These are phyloP conservation scores for Nigrospora sphaerica DNA, from an alignment of 2,329 filamentous ascomycete species.

Conservation along the genomic window DNA sequence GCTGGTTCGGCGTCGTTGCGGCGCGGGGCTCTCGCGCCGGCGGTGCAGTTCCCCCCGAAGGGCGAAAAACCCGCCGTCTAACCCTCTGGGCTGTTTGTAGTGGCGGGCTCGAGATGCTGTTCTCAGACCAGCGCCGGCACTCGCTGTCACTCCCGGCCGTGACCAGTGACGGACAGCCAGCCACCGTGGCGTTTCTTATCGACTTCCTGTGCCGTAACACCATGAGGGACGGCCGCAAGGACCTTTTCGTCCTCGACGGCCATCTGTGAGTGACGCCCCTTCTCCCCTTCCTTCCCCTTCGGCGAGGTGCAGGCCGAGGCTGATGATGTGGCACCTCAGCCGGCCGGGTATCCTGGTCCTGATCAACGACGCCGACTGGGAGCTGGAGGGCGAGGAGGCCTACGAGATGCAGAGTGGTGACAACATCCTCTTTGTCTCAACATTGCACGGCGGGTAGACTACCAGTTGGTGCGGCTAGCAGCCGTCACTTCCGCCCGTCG, in stretches of 20 bases:
- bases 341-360: slow-evolving; percentile 92
- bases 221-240: slow-evolving; percentile 80
- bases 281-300: neutral
- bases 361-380: slow-evolving; percentile 98
- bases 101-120: slow-evolving; percentile 90
- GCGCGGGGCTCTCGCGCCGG: neutral
- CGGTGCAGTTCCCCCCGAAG: neutral
- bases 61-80: neutral
- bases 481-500: no score
- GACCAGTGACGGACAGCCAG: slow-evolving; percentile 50
- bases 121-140: slow-evolving; percentile 73
- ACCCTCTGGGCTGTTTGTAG: slow-evolving; percentile 32
- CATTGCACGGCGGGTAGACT: slow-evolving; percentile 78
- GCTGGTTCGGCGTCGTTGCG: neutral
- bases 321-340: slow-evolving; percentile 38
- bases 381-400: slow-evolving; percentile 87
- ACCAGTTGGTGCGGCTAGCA: neutral
- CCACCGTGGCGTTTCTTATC: slow-evolving; percentile 72
- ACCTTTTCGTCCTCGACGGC: slow-evolving; percentile 81
- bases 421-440: slow-evolving; percentile 93
- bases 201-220: slow-evolving; percentile 69
- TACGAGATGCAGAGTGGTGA: slow-evolving; percentile 79
- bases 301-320: slow-evolving; percentile 3
- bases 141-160: slow-evolving; percentile 58
- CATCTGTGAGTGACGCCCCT: slow-evolving; percentile 63